phyloP scores from a whole-genome alignment of 2,329 filamentous ascomycete species.

The Phaeosphaeriaceae sp. region DNA sequence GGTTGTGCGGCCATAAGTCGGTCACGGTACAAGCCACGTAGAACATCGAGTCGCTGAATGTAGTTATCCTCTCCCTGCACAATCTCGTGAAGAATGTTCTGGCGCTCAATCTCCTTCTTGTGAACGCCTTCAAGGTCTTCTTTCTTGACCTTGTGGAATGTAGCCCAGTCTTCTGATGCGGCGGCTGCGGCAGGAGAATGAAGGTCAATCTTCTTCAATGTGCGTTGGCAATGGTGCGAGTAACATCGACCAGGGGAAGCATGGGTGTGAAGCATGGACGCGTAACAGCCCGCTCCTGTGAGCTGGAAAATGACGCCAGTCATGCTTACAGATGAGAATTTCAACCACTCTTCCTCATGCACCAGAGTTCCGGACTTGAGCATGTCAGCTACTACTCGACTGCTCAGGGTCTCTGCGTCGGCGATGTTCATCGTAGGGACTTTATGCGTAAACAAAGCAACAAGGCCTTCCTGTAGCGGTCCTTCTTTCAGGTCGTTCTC shows the following conservation, averaged over 20 bases:
- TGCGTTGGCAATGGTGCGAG: constrained; percentile 90
- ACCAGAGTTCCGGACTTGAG: constrained; percentile 77
- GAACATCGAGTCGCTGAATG: constrained; percentile 86
- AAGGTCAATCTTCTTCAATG: constrained; percentile 91
- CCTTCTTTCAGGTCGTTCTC: constrained; percentile 87
- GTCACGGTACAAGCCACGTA: constrained; percentile 85
- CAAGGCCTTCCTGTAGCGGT: constrained; percentile 84
- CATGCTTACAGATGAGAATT: constrained; percentile 80
- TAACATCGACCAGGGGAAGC: constrained; percentile 80
- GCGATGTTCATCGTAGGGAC: constrained; percentile 98
- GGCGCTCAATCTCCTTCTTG: constrained; percentile 89
- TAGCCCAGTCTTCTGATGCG: constrained; percentile 83
- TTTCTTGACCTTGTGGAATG: constrained; percentile 84
- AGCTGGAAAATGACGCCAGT: constrained; percentile 94
- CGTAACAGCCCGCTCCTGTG: constrained; percentile 90
- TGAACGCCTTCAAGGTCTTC: constrained; percentile 74
- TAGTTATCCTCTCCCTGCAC: constrained; percentile 91
- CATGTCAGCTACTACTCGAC: constrained; percentile 80
- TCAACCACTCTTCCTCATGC: constrained; percentile 96
- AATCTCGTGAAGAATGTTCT: constrained; percentile 95
- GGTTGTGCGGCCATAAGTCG: constrained; percentile 75
- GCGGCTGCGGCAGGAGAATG: constrained; percentile 71
- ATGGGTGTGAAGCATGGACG: constrained; percentile 78
- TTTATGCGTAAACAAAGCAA: constrained; percentile 89
- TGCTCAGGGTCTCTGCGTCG: constrained; percentile 87